Evolutionary conservation across 345 rosid genomes (phyloP).

Genomic region (Gossypioides kirkii): DNA sequence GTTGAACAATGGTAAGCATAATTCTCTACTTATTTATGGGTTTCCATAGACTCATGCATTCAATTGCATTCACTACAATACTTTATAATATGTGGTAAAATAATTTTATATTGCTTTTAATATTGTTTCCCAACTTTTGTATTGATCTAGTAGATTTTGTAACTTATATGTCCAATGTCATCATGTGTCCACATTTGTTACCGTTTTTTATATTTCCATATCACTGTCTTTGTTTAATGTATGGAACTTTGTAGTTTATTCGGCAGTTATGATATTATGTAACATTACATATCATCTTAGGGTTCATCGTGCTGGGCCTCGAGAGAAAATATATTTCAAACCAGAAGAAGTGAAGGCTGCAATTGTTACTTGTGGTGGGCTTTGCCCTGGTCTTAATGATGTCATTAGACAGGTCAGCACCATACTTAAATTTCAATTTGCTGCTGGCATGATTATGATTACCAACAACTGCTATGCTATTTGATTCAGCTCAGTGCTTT

Average conservation of each 20-base stretch:
- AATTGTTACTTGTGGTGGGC: slow-evolving; percentile 92
- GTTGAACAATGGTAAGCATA: slow-evolving; percentile 79
- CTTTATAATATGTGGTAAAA: neutral
- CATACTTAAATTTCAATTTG: neutral
- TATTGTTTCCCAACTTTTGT: neutral
- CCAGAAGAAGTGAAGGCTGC: slow-evolving; percentile 93
- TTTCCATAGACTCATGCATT: slow-evolving; percentile 13
- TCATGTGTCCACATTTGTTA: neutral
- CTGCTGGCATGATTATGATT: neutral
- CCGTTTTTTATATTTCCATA: neutral
- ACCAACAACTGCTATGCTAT: neutral
- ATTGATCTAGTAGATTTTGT: neutral
- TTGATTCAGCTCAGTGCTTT: neutral
- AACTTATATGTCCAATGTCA: slow-evolving; percentile 8
- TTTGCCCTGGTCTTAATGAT: slow-evolving; percentile 95
- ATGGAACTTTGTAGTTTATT: neutral
- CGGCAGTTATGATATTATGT: neutral
- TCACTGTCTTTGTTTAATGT: neutral
- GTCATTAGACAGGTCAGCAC: slow-evolving; percentile 38
- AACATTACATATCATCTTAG: slow-evolving; percentile 28
- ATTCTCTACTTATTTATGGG: slow-evolving; percentile 9
- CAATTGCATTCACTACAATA: neutral
- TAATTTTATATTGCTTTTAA: neutral
- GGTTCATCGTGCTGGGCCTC: slow-evolving; percentile 95
- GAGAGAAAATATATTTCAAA: slow-evolving; percentile 76